phyloP scores from a whole-genome alignment of 2,329 filamentous ascomycete species.

The Pseudocercospora fuligena region DNA sequence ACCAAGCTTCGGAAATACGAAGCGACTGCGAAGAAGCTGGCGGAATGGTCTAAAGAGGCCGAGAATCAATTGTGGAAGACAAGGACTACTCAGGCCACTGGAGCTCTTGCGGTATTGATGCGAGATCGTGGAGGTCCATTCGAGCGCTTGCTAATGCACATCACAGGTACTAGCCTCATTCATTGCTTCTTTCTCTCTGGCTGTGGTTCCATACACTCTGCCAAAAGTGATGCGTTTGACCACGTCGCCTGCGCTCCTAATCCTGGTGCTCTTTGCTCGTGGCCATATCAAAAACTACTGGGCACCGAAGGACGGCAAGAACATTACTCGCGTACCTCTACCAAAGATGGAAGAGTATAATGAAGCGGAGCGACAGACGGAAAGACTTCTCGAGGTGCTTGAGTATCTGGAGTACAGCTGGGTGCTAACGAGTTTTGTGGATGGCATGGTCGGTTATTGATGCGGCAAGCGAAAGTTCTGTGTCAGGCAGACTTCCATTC shows the following conservation, averaged over 20 bases:
- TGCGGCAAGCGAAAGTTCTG: too few relatives aligned
- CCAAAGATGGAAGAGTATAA: constrained; percentile 43
- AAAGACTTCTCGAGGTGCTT: constrained; percentile 39
- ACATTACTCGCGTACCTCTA: constrained; percentile 36
- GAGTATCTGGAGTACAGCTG: constrained; percentile 44
- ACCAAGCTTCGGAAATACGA: constrained; percentile 53
- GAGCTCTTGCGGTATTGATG: constrained; percentile 44
- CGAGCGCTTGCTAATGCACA: constrained; percentile 11
- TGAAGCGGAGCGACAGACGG: constrained; percentile 41
- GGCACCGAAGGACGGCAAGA: constrained; percentile 39
- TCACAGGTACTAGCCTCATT: constrained; percentile 39
- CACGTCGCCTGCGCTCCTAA: constrained; percentile 33
- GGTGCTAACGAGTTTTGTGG: constrained; percentile 39
- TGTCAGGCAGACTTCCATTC: not conserved
- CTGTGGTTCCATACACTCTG: constrained; percentile 26
- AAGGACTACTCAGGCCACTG: constrained; percentile 50
- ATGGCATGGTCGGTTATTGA: constrained; percentile 32
- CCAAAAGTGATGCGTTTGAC: constrained; percentile 29
- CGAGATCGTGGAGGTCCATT: not conserved
- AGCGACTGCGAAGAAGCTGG: constrained; percentile 50
- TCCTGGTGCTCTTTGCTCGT: constrained; percentile 36
- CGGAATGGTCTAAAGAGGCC: constrained; percentile 51
- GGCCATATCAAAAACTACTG: constrained; percentile 44
- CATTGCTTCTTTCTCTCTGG: constrained; percentile 33
- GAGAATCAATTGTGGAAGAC: constrained; percentile 51